A percentile compares a stretch with the other conserved stretches of the same genome.
These are phyloP conservation scores for Apophysomyces variabilis DNA, from an alignment of 371 early-diverging fungal genomes.

Conservation along the genomic window DNA sequence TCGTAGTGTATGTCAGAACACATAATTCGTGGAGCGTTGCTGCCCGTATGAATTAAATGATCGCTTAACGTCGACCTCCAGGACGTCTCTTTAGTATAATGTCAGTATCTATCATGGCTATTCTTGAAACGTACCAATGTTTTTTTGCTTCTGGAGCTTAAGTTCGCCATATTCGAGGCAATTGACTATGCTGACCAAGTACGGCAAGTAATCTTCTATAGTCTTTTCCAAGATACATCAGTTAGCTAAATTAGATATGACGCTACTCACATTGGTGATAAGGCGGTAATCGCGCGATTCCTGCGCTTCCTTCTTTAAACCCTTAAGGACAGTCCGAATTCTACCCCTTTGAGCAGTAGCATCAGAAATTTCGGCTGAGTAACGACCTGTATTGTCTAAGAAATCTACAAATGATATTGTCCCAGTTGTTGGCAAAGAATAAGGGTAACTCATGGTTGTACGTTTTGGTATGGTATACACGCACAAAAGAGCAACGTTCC, in stretches of 20 bases:
- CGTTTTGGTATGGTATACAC: neutral
- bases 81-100: slow-evolving; percentile 51
- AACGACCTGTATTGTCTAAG: slow-evolving; percentile 39
- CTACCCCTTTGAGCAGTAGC: slow-evolving; percentile 67
- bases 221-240: slow-evolving; percentile 41
- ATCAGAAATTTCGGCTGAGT: slow-evolving; percentile 61
- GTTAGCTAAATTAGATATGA: neutral
- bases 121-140: slow-evolving; percentile 33
- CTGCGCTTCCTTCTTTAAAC: slow-evolving; percentile 54
- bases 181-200: slow-evolving; percentile 56
- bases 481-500: neutral
- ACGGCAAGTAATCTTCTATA: slow-evolving; percentile 67
- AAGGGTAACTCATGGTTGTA: slow-evolving; percentile 56
- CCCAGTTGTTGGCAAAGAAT: slow-evolving; percentile 66
- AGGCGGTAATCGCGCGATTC: slow-evolving; percentile 57
- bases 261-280: slow-evolving; percentile 45
- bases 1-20: slow-evolving; percentile 63
- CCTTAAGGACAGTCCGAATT: slow-evolving; percentile 60
- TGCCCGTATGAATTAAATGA: slow-evolving; percentile 55
- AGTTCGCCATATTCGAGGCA: slow-evolving; percentile 59
- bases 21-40: slow-evolving; percentile 62
- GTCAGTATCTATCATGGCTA: neutral
- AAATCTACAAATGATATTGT: slow-evolving; percentile 65
- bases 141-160: slow-evolving; percentile 32
- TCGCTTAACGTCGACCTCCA: slow-evolving; percentile 67